Evolutionary conservation across 2,329 filamentous ascomycete genomes (phyloP).

Genomic region (Fusarium mexicanum): DNA sequence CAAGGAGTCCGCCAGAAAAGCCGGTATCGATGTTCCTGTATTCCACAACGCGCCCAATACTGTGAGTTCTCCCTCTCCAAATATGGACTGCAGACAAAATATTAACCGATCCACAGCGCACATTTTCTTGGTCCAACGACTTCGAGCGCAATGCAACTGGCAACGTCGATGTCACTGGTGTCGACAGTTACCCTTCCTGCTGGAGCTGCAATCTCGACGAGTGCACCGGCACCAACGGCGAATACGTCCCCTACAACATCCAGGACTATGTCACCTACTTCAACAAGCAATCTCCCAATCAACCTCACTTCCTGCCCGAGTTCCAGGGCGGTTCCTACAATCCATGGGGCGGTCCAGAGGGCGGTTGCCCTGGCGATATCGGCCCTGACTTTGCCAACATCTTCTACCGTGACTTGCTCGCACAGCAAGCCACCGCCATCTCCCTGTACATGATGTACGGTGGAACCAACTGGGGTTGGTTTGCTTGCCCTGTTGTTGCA

Average conservation of each 20-base stretch:
- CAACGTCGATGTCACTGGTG: conserved; percentile 62
- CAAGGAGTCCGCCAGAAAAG: conserved; percentile 61
- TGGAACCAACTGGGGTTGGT: conserved; percentile 70
- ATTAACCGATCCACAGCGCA: conserved; percentile 30
- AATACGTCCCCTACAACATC: conserved; percentile 62
- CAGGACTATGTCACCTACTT: conserved; percentile 47
- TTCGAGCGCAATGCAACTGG: conserved; percentile 63
- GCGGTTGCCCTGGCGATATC: conserved; percentile 62
- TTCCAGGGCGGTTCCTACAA: conserved; percentile 57
- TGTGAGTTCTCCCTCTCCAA: conserved; percentile 42
- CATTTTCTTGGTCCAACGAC: conserved; percentile 67
- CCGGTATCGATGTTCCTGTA: conserved; percentile 67
- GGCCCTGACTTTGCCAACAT: conserved; percentile 69
- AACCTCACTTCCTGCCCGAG: conserved; percentile 42
- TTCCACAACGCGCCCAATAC: conserved; percentile 70
- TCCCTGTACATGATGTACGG: conserved; percentile 73
- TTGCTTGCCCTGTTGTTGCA: conserved; percentile 66
- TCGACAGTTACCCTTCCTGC: conserved; percentile 66
- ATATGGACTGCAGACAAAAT: conserved; percentile 30
- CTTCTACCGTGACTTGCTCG: conserved; percentile 71
- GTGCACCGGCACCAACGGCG: conserved; percentile 68
- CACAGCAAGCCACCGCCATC: conserved; percentile 66
- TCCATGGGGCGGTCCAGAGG: conserved; percentile 69
- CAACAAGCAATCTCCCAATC: conserved; percentile 32
- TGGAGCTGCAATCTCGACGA: conserved; percentile 72